Percentiles rank a stretch among this genome's conserved stretches.
Evolutionary conservation across 495 filamentous ascomycete genomes (phyloP).

Genomic region (Annulohypoxylon nitens): DNA sequence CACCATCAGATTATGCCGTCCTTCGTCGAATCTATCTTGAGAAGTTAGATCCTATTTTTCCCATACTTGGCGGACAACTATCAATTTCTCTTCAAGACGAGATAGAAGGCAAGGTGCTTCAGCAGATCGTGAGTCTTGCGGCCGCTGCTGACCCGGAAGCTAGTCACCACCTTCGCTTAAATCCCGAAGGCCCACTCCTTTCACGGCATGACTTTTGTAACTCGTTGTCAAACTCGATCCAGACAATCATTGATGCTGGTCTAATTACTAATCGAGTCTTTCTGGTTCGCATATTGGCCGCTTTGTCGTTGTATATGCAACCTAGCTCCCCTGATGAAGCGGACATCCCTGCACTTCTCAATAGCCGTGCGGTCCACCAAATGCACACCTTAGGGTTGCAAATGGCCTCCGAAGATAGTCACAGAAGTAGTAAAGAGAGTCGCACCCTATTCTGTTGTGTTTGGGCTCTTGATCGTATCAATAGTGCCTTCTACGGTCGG

Average conservation of each 20-base stretch:
- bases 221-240: constrained; percentile 51
- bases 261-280: constrained; percentile 51
- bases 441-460: constrained; percentile 73
- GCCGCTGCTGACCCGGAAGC: constrained; percentile 63
- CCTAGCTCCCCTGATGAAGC: constrained; percentile 51
- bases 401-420: constrained; percentile 55
- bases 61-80: constrained; percentile 55
- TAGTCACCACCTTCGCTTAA: constrained; percentile 50
- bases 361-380: constrained; percentile 65
- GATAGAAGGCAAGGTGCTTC: constrained; percentile 52
- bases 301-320: constrained; percentile 54
- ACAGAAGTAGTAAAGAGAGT: constrained; percentile 44
- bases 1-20: constrained; percentile 49
- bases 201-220: constrained; percentile 56
- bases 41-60: constrained; percentile 64
- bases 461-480: constrained; percentile 76
- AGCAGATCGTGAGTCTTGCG: constrained; percentile 63
- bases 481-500: constrained; percentile 72
- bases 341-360: constrained; percentile 49
- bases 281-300: constrained; percentile 50
- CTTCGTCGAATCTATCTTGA: constrained; percentile 59
- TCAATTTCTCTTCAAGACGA: constrained; percentile 35
- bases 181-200: constrained; percentile 37
- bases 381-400: constrained; percentile 77
- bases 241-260: constrained; percentile 51